Conservation (phyloP, 768 basidiomycete species). For the Scleroderma citrinum region DNA sequence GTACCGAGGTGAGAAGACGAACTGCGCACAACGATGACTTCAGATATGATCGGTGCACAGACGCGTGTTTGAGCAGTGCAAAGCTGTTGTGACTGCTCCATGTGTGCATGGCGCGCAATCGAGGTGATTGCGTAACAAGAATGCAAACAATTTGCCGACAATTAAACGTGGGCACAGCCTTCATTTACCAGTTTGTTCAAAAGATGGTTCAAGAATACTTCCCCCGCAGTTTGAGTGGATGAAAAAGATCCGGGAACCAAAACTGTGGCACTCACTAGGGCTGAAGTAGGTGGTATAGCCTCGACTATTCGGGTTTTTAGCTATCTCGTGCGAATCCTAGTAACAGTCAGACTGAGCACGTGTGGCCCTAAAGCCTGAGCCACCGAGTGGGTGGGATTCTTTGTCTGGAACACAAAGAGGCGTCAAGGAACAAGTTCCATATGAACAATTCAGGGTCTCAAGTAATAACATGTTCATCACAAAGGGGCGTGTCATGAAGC, state of each 20-base stretch:
- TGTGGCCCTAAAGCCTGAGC: not conserved
- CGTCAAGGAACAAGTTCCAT: slow-evolving; percentile 1
- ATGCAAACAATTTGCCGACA: slow-evolving; percentile 14
- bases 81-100: not conserved
- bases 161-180: slow-evolving; percentile 8
- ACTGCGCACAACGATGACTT: not conserved
- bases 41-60: not conserved
- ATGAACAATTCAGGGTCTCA: slow-evolving; percentile 6
- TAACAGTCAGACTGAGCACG: not conserved
- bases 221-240: slow-evolving; percentile 29
- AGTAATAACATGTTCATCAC: slow-evolving; percentile 10
- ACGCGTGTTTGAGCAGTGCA: not conserved
- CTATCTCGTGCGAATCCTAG: not conserved
- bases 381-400: no score
- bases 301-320: no score
- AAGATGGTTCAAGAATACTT: slow-evolving; percentile 1
- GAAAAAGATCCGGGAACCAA: not conserved
- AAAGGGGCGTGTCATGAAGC: slow-evolving; percentile 13
- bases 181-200: not conserved
- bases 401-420: not conserved
- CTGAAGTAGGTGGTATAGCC: no score
- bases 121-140: slow-evolving; percentile 15
- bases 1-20: not conserved
- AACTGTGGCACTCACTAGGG: not conserved
- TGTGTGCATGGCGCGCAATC: not conserved